Evolutionary conservation across 1,139 yeast species (phyloP).

Genomic region (Blastobotrys buckinghamii): DNA sequence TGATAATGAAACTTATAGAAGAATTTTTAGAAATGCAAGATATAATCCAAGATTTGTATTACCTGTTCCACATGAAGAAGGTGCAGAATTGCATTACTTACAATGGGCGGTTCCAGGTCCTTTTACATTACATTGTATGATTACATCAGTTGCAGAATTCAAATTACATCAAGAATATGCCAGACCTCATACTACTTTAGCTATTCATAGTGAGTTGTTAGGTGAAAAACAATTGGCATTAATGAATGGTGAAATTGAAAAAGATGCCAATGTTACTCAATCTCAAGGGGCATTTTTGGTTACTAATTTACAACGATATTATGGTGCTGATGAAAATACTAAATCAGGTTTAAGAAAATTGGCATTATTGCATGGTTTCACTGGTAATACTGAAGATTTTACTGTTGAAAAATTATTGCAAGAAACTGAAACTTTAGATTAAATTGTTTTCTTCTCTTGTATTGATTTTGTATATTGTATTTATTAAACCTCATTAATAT

Average conservation of each 20-base stretch:
- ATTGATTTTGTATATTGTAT: no score
- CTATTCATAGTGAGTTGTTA: conserved; percentile 76
- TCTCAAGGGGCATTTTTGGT: conserved; percentile 76
- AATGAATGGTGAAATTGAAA: conserved; percentile 84
- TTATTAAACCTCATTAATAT: no score
- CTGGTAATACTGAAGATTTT: conserved; percentile 59
- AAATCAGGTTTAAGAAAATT: conserved; percentile 42
- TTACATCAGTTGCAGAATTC: conserved; percentile 89
- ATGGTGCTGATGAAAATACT: conserved; percentile 56
- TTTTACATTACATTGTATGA: conserved; percentile 77
- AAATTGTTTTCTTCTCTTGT: no score
- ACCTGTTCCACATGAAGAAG: conserved; percentile 41
- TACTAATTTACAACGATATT: conserved; percentile 81
- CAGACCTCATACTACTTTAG: conserved; percentile 87
- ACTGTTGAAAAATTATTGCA: conserved; percentile 59
- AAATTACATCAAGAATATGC: conserved; percentile 89
- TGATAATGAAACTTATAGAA: conserved; percentile 49
- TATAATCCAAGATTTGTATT: conserved; percentile 56
- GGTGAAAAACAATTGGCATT: conserved; percentile 60
- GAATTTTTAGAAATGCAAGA: conserved; percentile 61
- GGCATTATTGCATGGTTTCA: conserved; percentile 59
- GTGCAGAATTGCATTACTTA: conserved; percentile 81
- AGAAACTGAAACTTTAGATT: conserved; percentile 68
- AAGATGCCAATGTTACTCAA: conserved; percentile 52
- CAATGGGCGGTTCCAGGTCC: conserved; percentile 94